A percentile compares a stretch with the other conserved stretches of the same genome.
phyloP scores from a whole-genome alignment of 495 filamentous ascomycete species.

The Aspergillus nanangensis region DNA sequence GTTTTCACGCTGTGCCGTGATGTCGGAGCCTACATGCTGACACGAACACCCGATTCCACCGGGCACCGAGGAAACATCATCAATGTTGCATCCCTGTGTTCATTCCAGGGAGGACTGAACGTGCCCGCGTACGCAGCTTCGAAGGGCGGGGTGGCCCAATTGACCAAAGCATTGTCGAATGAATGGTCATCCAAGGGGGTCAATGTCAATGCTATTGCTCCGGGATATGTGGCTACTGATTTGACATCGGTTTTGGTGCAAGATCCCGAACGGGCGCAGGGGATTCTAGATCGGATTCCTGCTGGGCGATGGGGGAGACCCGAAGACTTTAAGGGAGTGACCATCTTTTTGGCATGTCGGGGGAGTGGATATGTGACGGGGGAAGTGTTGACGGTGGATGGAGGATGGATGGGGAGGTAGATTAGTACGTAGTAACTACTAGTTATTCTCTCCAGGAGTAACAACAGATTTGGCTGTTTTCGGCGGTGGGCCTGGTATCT shows the following conservation, averaged over 20 bases:
- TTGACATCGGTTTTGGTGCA: constrained; percentile 78
- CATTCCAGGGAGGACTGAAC: constrained; percentile 79
- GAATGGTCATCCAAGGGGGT: constrained; percentile 74
- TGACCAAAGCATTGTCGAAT: constrained; percentile 78
- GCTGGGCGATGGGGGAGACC: constrained; percentile 59
- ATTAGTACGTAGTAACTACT: not conserved
- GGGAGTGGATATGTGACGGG: constrained; percentile 78
- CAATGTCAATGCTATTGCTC: constrained; percentile 69
- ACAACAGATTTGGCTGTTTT: no score
- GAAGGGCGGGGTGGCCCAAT: constrained; percentile 74
- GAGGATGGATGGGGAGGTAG: constrained; percentile 86
- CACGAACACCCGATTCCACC: constrained; percentile 35
- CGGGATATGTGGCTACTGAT: constrained; percentile 75
- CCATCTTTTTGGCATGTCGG: constrained; percentile 37
- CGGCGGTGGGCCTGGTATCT: no score
- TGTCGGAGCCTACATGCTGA: constrained; percentile 74
- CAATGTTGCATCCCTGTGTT: constrained; percentile 73
- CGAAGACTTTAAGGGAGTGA: constrained; percentile 36
- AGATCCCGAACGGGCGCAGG: constrained; percentile 55
- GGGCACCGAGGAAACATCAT: constrained; percentile 65
- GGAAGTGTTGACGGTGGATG: constrained; percentile 74
- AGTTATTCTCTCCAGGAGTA: no score
- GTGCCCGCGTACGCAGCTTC: constrained; percentile 80
- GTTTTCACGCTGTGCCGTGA: constrained; percentile 78
- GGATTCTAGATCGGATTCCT: constrained; percentile 73